Percentiles rank a stretch among this genome's conserved stretches.
Evolutionary conservation across 148 eudicot species (phyloP).

Genomic region (Rhododendron ferrugineum): DNA sequence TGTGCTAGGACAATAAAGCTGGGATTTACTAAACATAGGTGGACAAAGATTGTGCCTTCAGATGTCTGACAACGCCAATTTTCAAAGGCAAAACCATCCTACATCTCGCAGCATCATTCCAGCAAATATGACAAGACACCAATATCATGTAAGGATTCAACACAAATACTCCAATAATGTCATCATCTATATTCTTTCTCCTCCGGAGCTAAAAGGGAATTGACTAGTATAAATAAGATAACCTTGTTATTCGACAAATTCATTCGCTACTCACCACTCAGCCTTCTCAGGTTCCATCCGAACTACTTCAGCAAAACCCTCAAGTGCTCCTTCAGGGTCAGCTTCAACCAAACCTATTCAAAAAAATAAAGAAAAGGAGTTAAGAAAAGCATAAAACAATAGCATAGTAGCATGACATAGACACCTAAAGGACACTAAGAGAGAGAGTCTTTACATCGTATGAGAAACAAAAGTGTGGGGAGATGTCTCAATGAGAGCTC

Average conservation of each 20-base stretch:
- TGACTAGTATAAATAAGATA: background rate
- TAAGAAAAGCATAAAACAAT: background rate
- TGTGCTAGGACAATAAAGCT: too few species aligned
- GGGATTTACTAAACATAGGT: too few species aligned
- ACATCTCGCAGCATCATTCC: too few species aligned
- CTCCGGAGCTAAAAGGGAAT: background rate
- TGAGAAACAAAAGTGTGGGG: background rate
- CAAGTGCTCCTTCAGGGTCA: slow-evolving; percentile 89
- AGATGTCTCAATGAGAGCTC: background rate
- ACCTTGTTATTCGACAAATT: background rate
- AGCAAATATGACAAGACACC: too few species aligned
- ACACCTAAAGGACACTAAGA: background rate
- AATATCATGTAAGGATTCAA: too few species aligned
- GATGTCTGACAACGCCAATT: too few species aligned
- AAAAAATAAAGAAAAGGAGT: background rate
- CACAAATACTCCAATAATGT: too few species aligned
- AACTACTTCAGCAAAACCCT: slow-evolving; percentile 85
- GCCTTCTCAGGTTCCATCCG: slow-evolving; percentile 85
- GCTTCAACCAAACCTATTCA: slow-evolving; percentile 83
- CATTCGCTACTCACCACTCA: slow-evolving; percentile 47
- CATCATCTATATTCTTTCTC: background rate
- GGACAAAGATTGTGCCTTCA: too few species aligned
- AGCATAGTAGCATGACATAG: background rate
- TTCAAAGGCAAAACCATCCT: too few species aligned
- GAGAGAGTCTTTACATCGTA: background rate